Evolutionary conservation across 176 grass and related monocot genomes (phyloP).

Genomic region (Zoysia japonica): DNA sequence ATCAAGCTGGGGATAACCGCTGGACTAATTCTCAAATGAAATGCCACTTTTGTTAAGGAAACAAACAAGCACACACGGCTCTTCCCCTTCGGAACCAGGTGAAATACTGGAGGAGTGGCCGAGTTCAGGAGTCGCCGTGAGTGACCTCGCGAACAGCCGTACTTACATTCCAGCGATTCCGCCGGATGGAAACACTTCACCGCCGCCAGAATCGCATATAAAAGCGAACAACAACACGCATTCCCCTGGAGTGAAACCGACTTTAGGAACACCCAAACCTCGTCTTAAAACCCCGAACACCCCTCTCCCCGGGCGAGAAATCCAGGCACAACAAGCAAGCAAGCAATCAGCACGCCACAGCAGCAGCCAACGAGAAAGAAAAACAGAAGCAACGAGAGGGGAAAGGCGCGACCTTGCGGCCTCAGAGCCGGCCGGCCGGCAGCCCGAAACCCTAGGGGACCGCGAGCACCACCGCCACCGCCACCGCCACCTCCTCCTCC

Average conservation of each 20-base stretch:
- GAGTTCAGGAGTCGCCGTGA: constrained; percentile 20
- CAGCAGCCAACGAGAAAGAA: not conserved
- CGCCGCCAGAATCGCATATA: not conserved
- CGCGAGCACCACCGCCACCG: not conserved
- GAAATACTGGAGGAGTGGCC: not conserved
- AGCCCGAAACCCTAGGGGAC: constrained; percentile 51
- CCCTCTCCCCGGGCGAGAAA: not conserved
- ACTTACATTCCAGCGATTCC: not conserved
- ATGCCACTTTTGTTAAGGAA: not conserved
- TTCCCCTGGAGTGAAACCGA: not conserved
- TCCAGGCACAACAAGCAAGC: not conserved
- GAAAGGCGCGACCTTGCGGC: constrained; percentile 28
- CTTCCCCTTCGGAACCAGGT: not conserved
- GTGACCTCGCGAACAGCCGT: not conserved
- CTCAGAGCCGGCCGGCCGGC: constrained; percentile 5
- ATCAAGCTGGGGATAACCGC: not conserved
- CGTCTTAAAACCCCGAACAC: not conserved
- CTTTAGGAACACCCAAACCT: not conserved
- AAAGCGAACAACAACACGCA: no score
- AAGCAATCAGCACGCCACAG: not conserved
- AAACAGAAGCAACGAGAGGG: not conserved
- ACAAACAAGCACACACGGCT: not conserved
- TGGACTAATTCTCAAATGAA: not conserved
- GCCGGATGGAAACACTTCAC: not conserved
- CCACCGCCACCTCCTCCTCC: not conserved